phyloP scores from a whole-genome alignment of 2,329 filamentous ascomycete species.

The Coniella vitis region DNA sequence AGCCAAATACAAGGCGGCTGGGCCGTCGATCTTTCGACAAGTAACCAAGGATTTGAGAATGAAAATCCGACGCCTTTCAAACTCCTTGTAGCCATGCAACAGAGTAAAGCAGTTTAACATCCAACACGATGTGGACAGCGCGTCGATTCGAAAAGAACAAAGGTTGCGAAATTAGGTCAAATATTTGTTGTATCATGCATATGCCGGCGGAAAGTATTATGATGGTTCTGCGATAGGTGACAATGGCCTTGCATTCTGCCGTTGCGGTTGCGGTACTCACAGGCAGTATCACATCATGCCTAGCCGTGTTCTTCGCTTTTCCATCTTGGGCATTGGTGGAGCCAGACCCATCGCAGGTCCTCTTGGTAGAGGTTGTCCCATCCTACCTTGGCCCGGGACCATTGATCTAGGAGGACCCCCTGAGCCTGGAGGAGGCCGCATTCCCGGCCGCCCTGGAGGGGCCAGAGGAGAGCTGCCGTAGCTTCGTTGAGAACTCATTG shows the following conservation, averaged over 20 bases:
- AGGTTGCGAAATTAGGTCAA: no score
- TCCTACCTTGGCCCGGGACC: conserved; percentile 9
- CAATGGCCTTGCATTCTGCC: not conserved
- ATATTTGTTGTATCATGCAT: no score
- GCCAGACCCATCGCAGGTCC: conserved; percentile 26
- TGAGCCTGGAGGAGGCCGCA: conserved; percentile 13
- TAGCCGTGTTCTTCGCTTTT: conserved; percentile 55
- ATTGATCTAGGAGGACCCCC: conserved; percentile 13
- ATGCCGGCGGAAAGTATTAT: not conserved
- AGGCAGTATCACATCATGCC: conserved; percentile 43
- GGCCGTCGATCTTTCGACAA: no score
- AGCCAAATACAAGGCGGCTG: no score
- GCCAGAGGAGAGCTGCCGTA: conserved; percentile 15
- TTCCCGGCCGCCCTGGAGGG: conserved; percentile 14
- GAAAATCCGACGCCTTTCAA: no score
- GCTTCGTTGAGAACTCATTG: conserved; percentile 15
- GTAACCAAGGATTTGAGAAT: no score
- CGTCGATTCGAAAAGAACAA: no score
- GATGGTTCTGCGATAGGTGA: not conserved
- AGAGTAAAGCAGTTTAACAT: no score
- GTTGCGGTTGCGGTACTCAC: not conserved
- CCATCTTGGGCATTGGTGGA: conserved; percentile 43
- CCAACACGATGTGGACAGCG: no score
- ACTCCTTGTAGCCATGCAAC: no score
- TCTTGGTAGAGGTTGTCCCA: conserved; percentile 23